Evolutionary conservation across 2,329 filamentous ascomycete genomes (phyloP), one percentile per base, ranked within the genome.

Genomic region (Cadophora gregata): DNA sequence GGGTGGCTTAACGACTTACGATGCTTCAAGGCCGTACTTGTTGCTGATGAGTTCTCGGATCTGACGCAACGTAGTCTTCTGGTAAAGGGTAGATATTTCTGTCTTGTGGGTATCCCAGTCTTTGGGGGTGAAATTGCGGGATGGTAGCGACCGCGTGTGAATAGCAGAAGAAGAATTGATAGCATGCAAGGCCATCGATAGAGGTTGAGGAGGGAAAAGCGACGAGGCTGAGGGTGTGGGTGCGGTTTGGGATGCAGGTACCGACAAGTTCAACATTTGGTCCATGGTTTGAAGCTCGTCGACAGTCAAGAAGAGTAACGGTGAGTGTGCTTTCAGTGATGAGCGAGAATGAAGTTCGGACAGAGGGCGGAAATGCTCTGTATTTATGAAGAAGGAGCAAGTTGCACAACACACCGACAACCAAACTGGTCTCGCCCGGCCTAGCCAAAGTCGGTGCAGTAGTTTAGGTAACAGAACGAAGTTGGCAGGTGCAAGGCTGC

Each of bases 11-110:
- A 19, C 4, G 1, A 4, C 55, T 58, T 42, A 59, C 55, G 55
- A 59, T 59, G 55, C 55, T 21, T 59, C 55, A 12, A 59, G 29
- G 38, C 31, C 24, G 16, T 59, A 33, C 19, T 42, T 33, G 4
- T 19, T 8, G 14, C 16, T 25, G 21, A 59, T 36, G 8, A 38
- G 14, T 7, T 4, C 55, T 59, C 55, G 38, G 2, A 59, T 38
- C 24, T 59, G 12, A 2, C 7, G 16, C 8, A 42, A 1, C 8
- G 55, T 59, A 3, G 4, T 42, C 4, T 38, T 42, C 55, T 59
- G 29, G 19, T 59, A 59, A n/a, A 38, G 55, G 2, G 1, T 7
- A 1, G 55, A 24, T 1, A 59, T 59, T 19, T 59, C 29, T 9
- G 4, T 14, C 25, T n/a, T 59, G 55, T 59, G 42, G 5, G 4